Evolutionary conservation across 306 rosid genomes (phyloP), one percentile per base, ranked within the genome.

Genomic region (Trifolium repens): DNA sequence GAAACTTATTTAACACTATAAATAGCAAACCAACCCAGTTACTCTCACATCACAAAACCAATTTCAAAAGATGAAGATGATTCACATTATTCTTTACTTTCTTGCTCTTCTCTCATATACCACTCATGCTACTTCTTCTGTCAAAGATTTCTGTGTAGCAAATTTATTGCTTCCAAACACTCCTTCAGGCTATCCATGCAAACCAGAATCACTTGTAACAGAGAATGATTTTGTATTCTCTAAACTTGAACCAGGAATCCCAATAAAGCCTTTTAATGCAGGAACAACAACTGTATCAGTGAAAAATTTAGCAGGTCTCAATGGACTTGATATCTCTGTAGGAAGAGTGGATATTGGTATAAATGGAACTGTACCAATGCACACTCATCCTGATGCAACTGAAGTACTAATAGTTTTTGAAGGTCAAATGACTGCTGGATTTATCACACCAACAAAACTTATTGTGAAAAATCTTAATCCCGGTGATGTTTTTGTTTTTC

Each of bases 111-210:
- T 71, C 37, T 35, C 52, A 71, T 37, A 6, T 35, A 32, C 34
- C 34, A 2, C 34, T 2, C 4, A 7, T 22, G 1, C 53, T 19
- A 3, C 22, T 40, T 5, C n/a, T 17, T 17, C 12, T 8, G 7
- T 7, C 10, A 7, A 13, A 7, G 53, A 71, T 16, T 71, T 71
- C 34, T 71, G 76, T 54, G 76, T 71, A 1, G 76, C 76, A 54
- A 12, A 71, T 2, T 8, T 71, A 11, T 12, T 4, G 2, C 5
- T 5, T 53, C 66, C 76, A 71, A n/a, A 19, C 9, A 37, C 22
- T 9, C 66, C 76, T 71, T 71, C 76, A 54, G 76, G 66, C 39
- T 71, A 71, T 17, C 50, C 17, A 14, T 71, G 76, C 76, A 71
- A 71, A 11, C 11, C 65, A 37, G 1, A 0, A 15, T 0, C 14